Conservation (phyloP, 1,284 basidiomycete species). For the Inonotus obliquus region DNA sequence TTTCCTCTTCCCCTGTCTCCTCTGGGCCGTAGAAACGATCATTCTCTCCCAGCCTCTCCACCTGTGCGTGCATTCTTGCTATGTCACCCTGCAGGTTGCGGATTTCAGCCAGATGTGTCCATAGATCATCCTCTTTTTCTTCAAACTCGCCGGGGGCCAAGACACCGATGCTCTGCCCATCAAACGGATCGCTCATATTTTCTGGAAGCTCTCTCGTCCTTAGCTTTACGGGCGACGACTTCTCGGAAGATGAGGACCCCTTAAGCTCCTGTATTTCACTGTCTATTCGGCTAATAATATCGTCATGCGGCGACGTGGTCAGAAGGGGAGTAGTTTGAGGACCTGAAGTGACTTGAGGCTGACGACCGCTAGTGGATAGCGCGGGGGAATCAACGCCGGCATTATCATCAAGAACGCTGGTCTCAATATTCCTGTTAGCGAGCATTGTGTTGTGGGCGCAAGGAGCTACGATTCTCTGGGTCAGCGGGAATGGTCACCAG, state of each 20-base stretch:
- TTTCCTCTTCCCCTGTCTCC: conserved; percentile 27
- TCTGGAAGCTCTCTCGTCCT: conserved; percentile 25
- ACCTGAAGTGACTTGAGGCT: background rate
- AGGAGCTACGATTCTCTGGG: too few relatives aligned
- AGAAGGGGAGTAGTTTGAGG: background rate
- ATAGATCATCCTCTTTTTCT: conserved; percentile 47
- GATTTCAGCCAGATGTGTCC: conserved; percentile 61
- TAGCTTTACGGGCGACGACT: conserved; percentile 17
- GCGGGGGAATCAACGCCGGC: background rate
- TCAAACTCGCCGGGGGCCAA: conserved; percentile 30
- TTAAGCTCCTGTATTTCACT: conserved; percentile 24
- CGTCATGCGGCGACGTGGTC: conserved; percentile 47
- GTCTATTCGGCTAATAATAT: conserved; percentile 47
- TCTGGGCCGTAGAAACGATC: conserved; percentile 20
- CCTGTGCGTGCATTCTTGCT: conserved; percentile 62
- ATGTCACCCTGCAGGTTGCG: conserved; percentile 66
- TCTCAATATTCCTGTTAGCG: background rate
- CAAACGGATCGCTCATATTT: conserved; percentile 45
- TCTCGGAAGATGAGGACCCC: conserved; percentile 9
- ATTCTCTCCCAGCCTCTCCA: conserved; percentile 55
- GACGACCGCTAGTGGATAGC: background rate
- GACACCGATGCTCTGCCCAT: conserved; percentile 39
- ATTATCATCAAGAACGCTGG: background rate
- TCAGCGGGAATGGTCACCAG: too few relatives aligned
- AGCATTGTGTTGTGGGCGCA: background rate